phyloP scores from a whole-genome alignment of 768 basidiomycete species.

The Panaeolus papilionaceus region DNA sequence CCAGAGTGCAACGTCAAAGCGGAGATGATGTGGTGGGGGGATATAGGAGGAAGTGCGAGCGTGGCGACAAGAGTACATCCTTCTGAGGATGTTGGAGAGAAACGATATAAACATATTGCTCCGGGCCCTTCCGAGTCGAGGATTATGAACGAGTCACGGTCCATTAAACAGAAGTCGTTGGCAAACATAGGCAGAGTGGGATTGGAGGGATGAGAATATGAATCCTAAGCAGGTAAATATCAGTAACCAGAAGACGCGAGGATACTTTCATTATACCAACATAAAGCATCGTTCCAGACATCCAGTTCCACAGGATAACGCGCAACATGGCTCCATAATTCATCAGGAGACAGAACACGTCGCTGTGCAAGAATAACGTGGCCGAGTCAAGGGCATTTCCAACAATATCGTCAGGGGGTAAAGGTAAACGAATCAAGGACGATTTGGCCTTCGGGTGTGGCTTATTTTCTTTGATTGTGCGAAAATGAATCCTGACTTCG shows the following conservation, averaged over 20 bases:
- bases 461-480: not conserved
- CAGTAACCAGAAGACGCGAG: not conserved
- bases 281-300: slow-evolving; percentile 7
- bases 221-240: slow-evolving; percentile 2
- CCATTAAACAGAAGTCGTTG: not conserved
- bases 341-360: not conserved
- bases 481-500: slow-evolving; percentile 12
- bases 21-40: not conserved
- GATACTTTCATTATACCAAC: not conserved
- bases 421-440: not conserved
- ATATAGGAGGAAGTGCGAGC: not conserved
- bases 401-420: slow-evolving; percentile 1
- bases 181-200: not conserved
- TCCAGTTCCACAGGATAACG: slow-evolving; percentile 15
- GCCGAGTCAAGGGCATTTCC: slow-evolving; percentile 4
- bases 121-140: not conserved
- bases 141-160: slow-evolving; percentile 8
- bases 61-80: slow-evolving; percentile 1
- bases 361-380: not conserved
- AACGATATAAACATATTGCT: slow-evolving; percentile 6
- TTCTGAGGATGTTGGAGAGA: not conserved
- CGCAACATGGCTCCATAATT: slow-evolving; percentile 3
- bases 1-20: slow-evolving; percentile 8
- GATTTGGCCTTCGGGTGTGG: slow-evolving; percentile 1
- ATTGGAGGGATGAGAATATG: slow-evolving; percentile 4